Percentiles rank a stretch among this genome's conserved stretches.
Evolutionary conservation across 139 green algal species (phyloP).

Genomic region (Tetraselmis striata): DNA sequence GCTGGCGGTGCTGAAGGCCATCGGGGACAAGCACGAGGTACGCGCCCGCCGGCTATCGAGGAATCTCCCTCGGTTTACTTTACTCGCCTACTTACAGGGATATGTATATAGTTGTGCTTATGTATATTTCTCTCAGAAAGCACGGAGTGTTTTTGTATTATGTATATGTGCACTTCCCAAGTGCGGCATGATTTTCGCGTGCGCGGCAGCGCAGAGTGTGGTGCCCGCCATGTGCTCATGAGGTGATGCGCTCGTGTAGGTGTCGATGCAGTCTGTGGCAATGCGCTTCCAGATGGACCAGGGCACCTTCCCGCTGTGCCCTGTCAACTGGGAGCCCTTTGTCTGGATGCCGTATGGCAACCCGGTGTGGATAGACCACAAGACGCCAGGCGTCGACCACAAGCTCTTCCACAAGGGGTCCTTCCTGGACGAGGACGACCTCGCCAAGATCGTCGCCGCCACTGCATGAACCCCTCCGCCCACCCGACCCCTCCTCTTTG

Average conservation of each 20-base stretch:
- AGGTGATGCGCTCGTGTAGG: not conserved
- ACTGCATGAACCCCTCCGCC: not conserved
- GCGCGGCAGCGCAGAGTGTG: no score
- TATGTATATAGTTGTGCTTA: no score
- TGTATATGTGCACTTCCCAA: no score
- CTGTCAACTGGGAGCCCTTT: constrained; percentile 10
- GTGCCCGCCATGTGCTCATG: no score
- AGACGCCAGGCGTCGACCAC: constrained; percentile 28
- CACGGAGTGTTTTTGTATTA: no score
- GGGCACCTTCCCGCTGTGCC: constrained; percentile 46
- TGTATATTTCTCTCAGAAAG: no score
- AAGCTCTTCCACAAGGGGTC: constrained; percentile 43
- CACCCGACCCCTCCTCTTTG: not conserved
- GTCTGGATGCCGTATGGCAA: constrained; percentile 32
- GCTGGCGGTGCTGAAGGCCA: constrained; percentile 15
- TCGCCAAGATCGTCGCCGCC: constrained; percentile 5
- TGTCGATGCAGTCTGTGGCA: constrained; percentile 33
- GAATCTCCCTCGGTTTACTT: no score
- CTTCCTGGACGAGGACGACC: constrained; percentile 40
- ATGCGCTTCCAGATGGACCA: constrained; percentile 45
- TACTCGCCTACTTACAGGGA: no score
- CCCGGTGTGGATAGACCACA: not conserved
- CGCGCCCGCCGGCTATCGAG: no score
- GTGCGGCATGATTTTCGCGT: no score
- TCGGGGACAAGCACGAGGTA: constrained; percentile 41